Base-by-base conservation (phyloP, 306 rosid genomes). In the Aeschynomene evenia region DNA sequence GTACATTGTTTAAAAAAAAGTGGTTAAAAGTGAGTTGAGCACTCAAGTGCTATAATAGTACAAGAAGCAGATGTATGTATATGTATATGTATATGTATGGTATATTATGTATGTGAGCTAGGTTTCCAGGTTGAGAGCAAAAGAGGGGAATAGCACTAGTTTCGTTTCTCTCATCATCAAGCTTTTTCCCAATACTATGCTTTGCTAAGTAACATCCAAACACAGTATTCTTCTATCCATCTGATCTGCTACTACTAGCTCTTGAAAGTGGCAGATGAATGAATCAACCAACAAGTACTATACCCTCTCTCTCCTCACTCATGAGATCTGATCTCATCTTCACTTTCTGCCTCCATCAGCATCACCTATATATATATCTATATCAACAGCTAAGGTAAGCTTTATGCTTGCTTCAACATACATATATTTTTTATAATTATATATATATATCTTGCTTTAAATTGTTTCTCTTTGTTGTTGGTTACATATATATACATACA, bases 111-210 rank as follows among this genome's bases (percentile, higher is more conserved):
- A 28, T 28, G 5, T 28, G 57, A 13, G 36, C 15, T 42, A 55
- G 37, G 50, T 70, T 49, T 64, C 39, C 78, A 58, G 26, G 48
- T 66, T 58, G 40, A 51, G 50, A 73, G 80, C 71, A 66, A 80
- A 43, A 43, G 19, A 77, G 78, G 19, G 23, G 20, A 53, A 74
- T 22, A 33, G 24, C 77, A 56, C 74, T 71, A n/a, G n/a, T n/a
- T n/a, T n/a, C n/a, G n/a, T n/a, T n/a, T n/a, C 48, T 65, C 78
- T 46, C 59, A 43, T 1, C 5, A 71, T 77, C n/a, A n/a, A 64
- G 70, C 58, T 43, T 55, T 72, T 67, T 69, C 69, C 78, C 28
- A 78, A 48, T 37, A 65, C 52, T 4, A 71, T 63, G 36, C 70
- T 6, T 0, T 0, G n/a, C 71, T 5, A 72, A 76, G 82, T 52